These are phyloP conservation scores for Ogataea saltuana DNA, from an alignment of 805 yeast genomes.

Conservation along the genomic window DNA sequence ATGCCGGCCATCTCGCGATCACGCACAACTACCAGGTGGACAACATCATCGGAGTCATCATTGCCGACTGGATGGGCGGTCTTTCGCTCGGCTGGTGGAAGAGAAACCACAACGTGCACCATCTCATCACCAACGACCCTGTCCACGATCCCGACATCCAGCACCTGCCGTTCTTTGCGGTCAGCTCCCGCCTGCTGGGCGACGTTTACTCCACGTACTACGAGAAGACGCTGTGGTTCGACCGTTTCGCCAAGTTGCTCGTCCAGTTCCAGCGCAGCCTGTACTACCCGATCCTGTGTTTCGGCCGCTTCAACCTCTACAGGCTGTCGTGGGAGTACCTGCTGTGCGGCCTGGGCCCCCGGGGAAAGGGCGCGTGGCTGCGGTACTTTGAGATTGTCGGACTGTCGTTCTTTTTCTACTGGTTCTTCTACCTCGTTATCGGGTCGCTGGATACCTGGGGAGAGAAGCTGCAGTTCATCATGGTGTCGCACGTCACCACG, in stretches of 20 bases:
- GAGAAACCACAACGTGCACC: slow-evolving; percentile 91
- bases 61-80: slow-evolving; percentile 86
- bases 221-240: slow-evolving; percentile 66
- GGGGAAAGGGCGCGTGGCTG: slow-evolving; percentile 85
- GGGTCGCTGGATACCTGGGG: slow-evolving; percentile 52
- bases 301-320: slow-evolving; percentile 86
- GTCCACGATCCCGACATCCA: slow-evolving; percentile 94
- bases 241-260: slow-evolving; percentile 55
- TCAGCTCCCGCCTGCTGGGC: slow-evolving; percentile 67
- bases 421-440: slow-evolving; percentile 76
- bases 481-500: slow-evolving; percentile 77
- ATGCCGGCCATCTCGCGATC: slow-evolving; percentile 83
- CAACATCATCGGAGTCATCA: slow-evolving; percentile 66
- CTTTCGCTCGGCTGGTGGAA: slow-evolving; percentile 95
- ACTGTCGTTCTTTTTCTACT: slow-evolving; percentile 64
- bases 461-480: slow-evolving; percentile 56
- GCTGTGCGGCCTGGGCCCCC: slow-evolving; percentile 75
- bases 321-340: slow-evolving; percentile 79
- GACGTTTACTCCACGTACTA: slow-evolving; percentile 79
- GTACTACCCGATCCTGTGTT: slow-evolving; percentile 76
- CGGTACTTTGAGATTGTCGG: slow-evolving; percentile 78
- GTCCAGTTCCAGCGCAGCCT: slow-evolving; percentile 67
- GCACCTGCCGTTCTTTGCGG: slow-evolving; percentile 89
- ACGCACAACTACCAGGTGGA: slow-evolving; percentile 80
- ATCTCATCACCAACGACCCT: slow-evolving; percentile 87